Evolutionary conservation across 192 early-diverging fungal genomes (phyloP).

Genomic region (Gaertneriomyces sp.): DNA sequence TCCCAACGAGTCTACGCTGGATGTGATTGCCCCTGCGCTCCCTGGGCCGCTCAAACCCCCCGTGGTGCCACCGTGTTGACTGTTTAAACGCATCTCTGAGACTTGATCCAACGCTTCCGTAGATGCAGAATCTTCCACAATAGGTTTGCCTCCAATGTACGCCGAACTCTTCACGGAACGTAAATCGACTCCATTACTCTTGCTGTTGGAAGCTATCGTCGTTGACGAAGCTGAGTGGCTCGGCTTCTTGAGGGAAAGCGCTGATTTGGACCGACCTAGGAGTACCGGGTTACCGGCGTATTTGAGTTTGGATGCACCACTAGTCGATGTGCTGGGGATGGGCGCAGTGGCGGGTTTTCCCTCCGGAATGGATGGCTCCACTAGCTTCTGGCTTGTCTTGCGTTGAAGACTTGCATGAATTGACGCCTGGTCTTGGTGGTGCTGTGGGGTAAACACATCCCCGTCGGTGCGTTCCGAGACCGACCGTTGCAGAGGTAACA

Average conservation of each 20-base stretch:
- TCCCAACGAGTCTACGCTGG: slow-evolving; percentile 12
- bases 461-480: neutral
- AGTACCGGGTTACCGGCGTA: neutral
- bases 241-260: slow-evolving; percentile 7
- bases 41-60: too few relatives aligned
- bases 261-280: slow-evolving; percentile 4
- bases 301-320: neutral
- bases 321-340: neutral
- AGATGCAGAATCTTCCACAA: slow-evolving; percentile 18
- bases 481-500: neutral
- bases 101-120: slow-evolving; percentile 25
- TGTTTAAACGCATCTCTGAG: slow-evolving; percentile 20
- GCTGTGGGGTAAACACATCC: neutral
- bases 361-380: neutral
- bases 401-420: neutral
- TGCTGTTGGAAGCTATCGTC: neutral
- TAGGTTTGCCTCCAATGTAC: slow-evolving; percentile 9
- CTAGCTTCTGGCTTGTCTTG: neutral
- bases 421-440: neutral
- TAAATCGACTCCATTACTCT: neutral
- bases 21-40: neutral
- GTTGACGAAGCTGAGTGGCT: slow-evolving; percentile 17
- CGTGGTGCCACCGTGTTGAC: neutral
- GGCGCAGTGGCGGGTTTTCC: neutral
- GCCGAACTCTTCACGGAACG: slow-evolving; percentile 11